Evolutionary conservation across 345 rosid genomes (phyloP).

Genomic region (Carallia brachiata): DNA sequence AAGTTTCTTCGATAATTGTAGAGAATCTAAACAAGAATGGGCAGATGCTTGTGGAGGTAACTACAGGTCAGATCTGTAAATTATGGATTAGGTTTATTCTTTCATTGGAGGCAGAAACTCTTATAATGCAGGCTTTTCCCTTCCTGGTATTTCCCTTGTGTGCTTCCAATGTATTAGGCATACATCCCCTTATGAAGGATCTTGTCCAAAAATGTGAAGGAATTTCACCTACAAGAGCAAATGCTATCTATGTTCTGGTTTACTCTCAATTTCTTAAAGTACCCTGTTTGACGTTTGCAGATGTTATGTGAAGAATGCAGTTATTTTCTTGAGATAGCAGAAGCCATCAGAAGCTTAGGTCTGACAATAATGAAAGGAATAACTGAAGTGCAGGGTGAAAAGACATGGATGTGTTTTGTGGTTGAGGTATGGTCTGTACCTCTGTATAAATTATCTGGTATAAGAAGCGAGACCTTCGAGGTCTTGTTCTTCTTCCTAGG

Average conservation of each 20-base stretch:
- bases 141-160: neutral
- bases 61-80: conserved; percentile 3
- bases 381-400: conserved; percentile 71
- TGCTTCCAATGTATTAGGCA: neutral
- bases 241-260: neutral
- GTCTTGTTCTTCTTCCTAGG: neutral
- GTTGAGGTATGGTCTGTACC: conserved; percentile 63
- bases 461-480: neutral
- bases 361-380: conserved; percentile 82
- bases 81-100: neutral
- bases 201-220: no score
- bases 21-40: conserved; percentile 83
- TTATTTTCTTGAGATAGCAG: conserved; percentile 93
- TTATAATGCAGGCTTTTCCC: neutral
- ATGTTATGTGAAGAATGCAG: conserved; percentile 89
- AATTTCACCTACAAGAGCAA: neutral
- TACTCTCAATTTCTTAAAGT: neutral
- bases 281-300: conserved; percentile 45
- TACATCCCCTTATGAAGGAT: neutral
- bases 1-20: conserved; percentile 85
- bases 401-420: conserved; percentile 83
- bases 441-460: conserved; percentile 12
- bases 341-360: conserved; percentile 78
- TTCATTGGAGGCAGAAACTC: conserved; percentile 5
- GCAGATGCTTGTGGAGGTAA: conserved; percentile 88